A percentile compares a stretch with the other conserved stretches of the same genome.
Evolutionary conservation across 2,329 filamentous ascomycete species (phyloP).

Genomic region (Alternaria solani): DNA sequence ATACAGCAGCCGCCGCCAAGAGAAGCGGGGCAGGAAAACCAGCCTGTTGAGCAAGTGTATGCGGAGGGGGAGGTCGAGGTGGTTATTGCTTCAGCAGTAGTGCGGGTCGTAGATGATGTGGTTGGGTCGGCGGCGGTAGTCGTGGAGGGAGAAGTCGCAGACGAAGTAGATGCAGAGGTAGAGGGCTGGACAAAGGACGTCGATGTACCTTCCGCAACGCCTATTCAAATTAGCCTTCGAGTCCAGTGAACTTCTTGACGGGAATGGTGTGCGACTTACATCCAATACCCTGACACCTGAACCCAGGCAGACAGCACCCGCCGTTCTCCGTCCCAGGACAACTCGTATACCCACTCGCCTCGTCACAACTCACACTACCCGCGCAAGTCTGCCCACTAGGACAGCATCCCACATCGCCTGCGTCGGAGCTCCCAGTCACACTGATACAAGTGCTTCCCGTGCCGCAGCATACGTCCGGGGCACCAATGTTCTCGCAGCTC

Average conservation of each 20-base stretch:
- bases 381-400: constrained; percentile 70
- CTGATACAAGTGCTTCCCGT: constrained; percentile 70
- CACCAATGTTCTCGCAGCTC: constrained; percentile 69
- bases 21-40: constrained; percentile 55
- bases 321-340: constrained; percentile 73
- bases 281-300: constrained; percentile 72
- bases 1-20: constrained; percentile 61
- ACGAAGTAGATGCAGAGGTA: constrained; percentile 9
- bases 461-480: constrained; percentile 76
- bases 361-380: constrained; percentile 69
- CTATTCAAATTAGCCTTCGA: constrained; percentile 22
- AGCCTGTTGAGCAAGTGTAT: constrained; percentile 55
- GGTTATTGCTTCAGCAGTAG: constrained; percentile 13
- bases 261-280: constrained; percentile 61
- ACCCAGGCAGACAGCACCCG: constrained; percentile 79
- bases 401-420: constrained; percentile 79
- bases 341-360: constrained; percentile 65
- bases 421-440: constrained; percentile 57
- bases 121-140: constrained; percentile 52
- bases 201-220: constrained; percentile 42
- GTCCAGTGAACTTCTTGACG: fast-evolving
- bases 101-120: constrained; percentile 23
- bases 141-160: constrained; percentile 41
- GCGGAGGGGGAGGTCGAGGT: constrained; percentile 22
- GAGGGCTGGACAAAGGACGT: constrained; percentile 39